Evolutionary conservation across 1,139 yeast species (phyloP).

Genomic region (Yamadazyma kanchanaburiensis): DNA sequence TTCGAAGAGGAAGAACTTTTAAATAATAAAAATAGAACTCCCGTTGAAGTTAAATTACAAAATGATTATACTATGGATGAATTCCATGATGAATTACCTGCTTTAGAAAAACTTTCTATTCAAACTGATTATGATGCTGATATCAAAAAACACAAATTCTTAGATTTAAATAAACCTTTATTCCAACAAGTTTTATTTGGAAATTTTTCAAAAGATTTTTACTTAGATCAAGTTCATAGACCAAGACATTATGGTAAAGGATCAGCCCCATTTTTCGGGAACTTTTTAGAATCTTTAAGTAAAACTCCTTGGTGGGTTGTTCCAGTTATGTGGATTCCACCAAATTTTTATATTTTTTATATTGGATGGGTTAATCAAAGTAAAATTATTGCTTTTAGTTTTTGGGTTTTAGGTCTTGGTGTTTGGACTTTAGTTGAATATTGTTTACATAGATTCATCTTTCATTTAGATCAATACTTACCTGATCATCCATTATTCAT

Average conservation of each 20-base stretch:
- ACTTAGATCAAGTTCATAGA: slow-evolving; percentile 92
- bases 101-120: slow-evolving; percentile 67
- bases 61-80: slow-evolving; percentile 25
- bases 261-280: slow-evolving; percentile 72
- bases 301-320: slow-evolving; percentile 63
- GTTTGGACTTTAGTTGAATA: slow-evolving; percentile 95
- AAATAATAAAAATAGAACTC: slow-evolving; percentile 38
- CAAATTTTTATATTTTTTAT: slow-evolving; percentile 51
- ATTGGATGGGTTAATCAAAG: slow-evolving; percentile 37
- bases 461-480: slow-evolving; percentile 83
- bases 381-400: slow-evolving; percentile 35
- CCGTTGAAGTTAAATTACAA: slow-evolving; percentile 40
- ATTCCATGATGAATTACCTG: slow-evolving; percentile 63
- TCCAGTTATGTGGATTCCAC: slow-evolving; percentile 87
- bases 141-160: slow-evolving; percentile 71
- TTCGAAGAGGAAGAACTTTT: slow-evolving; percentile 41
- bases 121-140: slow-evolving; percentile 78
- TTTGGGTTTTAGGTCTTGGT: slow-evolving; percentile 63
- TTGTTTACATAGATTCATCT: slow-evolving; percentile 80
- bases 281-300: slow-evolving; percentile 46
- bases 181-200: slow-evolving; percentile 74
- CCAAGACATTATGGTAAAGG: slow-evolving; percentile 86
- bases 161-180: slow-evolving; percentile 81
- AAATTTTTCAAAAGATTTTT: slow-evolving; percentile 78
- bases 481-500: slow-evolving; percentile 78